Percentiles rank a stretch among this genome's conserved stretches.
These are phyloP conservation scores for Chaetomiaceae sp. DNA, from an alignment of 2,329 filamentous ascomycete species.

Conservation along the genomic window DNA sequence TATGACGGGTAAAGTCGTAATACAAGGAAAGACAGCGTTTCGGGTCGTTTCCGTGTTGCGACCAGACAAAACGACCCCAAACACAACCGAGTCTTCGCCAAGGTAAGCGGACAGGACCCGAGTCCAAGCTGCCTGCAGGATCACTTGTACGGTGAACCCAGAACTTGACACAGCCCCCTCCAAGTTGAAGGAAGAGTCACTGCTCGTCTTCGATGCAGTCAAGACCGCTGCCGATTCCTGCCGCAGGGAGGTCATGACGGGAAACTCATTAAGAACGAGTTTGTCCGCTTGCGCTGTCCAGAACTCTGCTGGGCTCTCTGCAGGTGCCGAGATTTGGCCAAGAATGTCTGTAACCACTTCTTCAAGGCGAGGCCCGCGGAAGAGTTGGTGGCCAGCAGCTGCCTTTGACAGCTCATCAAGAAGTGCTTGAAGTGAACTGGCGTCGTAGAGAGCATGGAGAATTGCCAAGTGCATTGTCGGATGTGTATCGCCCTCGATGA, in stretches of 20 bases:
- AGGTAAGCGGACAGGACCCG: constrained; percentile 68
- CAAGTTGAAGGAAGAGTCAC: constrained; percentile 39
- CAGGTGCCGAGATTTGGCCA: constrained; percentile 25
- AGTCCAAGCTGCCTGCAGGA: constrained; percentile 73
- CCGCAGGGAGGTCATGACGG: constrained; percentile 62
- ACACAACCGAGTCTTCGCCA: constrained; percentile 67
- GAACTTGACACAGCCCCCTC: constrained; percentile 48
- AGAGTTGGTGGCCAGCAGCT: constrained; percentile 26
- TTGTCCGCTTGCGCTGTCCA: constrained; percentile 55
- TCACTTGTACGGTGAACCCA: constrained; percentile 69
- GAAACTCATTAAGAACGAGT: constrained; percentile 63
- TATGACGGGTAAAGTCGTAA: constrained; percentile 72
- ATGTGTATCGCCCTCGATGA: constrained; percentile 33
- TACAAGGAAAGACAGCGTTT: constrained; percentile 64
- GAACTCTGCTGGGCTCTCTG: constrained; percentile 41
- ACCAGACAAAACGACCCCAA: constrained; percentile 76
- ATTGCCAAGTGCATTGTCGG: constrained; percentile 44
- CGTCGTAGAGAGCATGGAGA: constrained; percentile 84
- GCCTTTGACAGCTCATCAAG: constrained; percentile 50
- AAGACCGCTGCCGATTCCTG: constrained; percentile 31
- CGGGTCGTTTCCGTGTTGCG: constrained; percentile 56
- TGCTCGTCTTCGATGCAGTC: constrained; percentile 34
- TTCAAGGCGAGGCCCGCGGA: constrained; percentile 21
- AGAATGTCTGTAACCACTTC: constrained; percentile 38
- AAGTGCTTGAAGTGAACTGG: constrained; percentile 61